Evolutionary conservation across 2,329 filamentous ascomycete species (phyloP).

Genomic region (Paraphoma chrysanthemicola): DNA sequence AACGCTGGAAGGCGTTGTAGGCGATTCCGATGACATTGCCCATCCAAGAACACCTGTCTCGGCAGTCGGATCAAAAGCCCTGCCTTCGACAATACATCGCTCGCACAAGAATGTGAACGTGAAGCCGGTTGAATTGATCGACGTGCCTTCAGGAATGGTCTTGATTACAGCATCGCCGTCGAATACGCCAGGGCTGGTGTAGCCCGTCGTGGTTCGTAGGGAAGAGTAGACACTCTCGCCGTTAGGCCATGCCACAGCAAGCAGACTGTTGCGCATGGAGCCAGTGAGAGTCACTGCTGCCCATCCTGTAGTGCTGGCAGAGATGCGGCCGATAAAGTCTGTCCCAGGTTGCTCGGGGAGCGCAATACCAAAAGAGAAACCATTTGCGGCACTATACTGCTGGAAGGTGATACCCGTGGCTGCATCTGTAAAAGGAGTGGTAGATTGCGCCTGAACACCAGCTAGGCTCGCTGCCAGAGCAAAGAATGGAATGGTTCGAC

Average conservation of each 20-base stretch:
- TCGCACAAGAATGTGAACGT: constrained; percentile 60
- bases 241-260: constrained; percentile 57
- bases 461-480: constrained; percentile 3
- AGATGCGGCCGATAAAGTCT: constrained; percentile 61
- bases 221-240: constrained; percentile 51
- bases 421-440: constrained; percentile 16
- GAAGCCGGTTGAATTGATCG: constrained; percentile 57
- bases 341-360: constrained; percentile 50
- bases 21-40: constrained; percentile 21
- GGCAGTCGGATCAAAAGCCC: constrained; percentile 7
- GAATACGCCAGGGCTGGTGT: constrained; percentile 49
- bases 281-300: constrained; percentile 55
- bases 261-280: constrained; percentile 53
- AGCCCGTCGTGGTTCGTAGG: constrained; percentile 50
- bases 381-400: constrained; percentile 28
- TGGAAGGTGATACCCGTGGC: constrained; percentile 21
- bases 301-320: constrained; percentile 54
- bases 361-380: constrained; percentile 57
- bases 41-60: constrained; percentile 12
- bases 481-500: neutral
- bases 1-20: constrained; percentile 20
- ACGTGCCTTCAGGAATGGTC: constrained; percentile 57
- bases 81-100: constrained; percentile 18
- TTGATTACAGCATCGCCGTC: constrained; percentile 45
- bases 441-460: constrained; percentile 13